Base-by-base conservation (phyloP, 2,329 filamentous ascomycete species). In the Phoma herbarum region DNA sequence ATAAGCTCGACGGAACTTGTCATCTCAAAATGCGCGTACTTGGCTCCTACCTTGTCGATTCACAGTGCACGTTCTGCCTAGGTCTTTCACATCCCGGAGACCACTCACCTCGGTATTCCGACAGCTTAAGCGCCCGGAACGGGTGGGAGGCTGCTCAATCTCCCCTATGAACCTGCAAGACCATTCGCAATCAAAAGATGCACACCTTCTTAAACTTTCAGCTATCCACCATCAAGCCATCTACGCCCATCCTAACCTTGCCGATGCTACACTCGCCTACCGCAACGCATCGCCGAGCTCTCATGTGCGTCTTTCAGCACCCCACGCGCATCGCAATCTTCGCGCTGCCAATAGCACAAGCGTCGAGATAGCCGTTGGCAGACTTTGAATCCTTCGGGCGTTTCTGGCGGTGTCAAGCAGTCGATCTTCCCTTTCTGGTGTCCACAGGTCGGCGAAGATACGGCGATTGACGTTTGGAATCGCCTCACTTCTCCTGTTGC, bases 291-390 rank as follows among this genome's bases (percentile, higher is more conserved):
- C 25, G 39, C 52, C 52, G n/a, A 54, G 22, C 16, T 23, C 26
- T 8, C 23, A 10, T 12, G 11, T 16, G 18, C 11, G 5, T 20
- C 25, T 11, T 14, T 3, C 23, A 29, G 8, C 42, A 52, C 22
- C 42, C 18, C 41, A 58, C 23, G 49, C 28, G 11, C 23, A 42
- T 54, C 46, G 42, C 26, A 51, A 59, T 54, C n/a, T 52, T 35
- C 8, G 11, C 11, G 28, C 44, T 18, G 22, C 49, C 55, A 52
- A 52, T 58, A 16, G 16, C 48, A 23, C 4, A 11, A 22, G 3
- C 18, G 5, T n/a, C 3, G 23, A 22, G 18, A 25, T 29, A 22
- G 28, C 35, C 37, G 25, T 28, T 37, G 28, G 7, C 25, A 31
- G 49, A 8, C 22, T 14, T 18, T 18, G 12, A 31, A 45, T 56